Evolutionary conservation across 306 rosid genomes (phyloP), one percentile per base, ranked within the genome.

Genomic region (Vigna mungo): DNA sequence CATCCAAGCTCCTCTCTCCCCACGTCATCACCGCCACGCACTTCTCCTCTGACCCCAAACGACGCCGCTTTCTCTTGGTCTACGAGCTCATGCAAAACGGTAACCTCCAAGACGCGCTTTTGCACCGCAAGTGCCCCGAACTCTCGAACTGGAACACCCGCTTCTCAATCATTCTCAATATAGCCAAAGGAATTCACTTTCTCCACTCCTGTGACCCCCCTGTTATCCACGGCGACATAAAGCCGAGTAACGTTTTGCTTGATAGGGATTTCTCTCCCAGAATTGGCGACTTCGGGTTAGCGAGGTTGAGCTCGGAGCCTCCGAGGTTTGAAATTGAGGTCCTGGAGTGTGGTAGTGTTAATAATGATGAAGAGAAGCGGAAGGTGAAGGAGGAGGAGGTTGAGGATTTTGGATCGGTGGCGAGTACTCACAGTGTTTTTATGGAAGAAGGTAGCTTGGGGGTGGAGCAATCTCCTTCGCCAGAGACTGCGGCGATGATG

Each of bases 241-340:
- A 96, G 76, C 99, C 99, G 0, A 96, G 99, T 78, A 96, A 96
- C 72, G 79, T 96, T 44, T 68, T 96, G 10, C 76, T 96, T 46
- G 94, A 96, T 44, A 32, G 61, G 2, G 21, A 44, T 41, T 92
- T 96, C 65, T 49, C 76, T 0, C 97, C 93, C 0, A 92, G 83
- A 67, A 84, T 96, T 8, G 92, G 90, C 2, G 99, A 96, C 86
- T 96, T 91, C 2, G 98, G 98, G n/a, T 89, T 92, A 6, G 91
- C 97, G 5, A 49, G 97, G 77, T 63, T 92, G 87, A 87, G 87
- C 69, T 79, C 78, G 5, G 83, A 79, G 41, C 37, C 56, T 10
- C 46, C 39, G 2, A 51, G 39, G 55, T 59, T 79, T 27, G 73
- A 51, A 15, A n/a, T 71, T 49, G 83, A 71, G 66, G 37, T 71